Base-by-base conservation (phyloP, 805 yeast genomes). In the Starmerella bombi region DNA sequence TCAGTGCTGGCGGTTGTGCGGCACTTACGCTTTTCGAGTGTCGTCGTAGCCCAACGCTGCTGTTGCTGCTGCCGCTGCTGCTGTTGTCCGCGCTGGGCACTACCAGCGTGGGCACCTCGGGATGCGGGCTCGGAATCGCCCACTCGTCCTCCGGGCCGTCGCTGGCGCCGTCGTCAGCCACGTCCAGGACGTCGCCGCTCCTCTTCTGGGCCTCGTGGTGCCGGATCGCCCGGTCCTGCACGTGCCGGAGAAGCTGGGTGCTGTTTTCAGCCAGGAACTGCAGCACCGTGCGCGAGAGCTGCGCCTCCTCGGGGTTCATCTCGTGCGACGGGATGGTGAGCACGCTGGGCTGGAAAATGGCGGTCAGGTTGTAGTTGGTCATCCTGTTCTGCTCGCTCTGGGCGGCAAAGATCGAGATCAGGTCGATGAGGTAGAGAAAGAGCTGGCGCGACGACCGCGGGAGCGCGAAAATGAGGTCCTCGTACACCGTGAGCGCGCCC, bases 331-430 rank as follows among this genome's bases (percentile, higher is more conserved):
- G 94, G 59, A 88, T 97, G 8, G 93, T 80, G 39, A 91, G 65
- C 15, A 91, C 75, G n/a, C 94, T 81, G 3, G 98, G 97, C 62
- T 91, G 98, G 64, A 91, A 91, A 42, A 91, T 82, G 2, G 97
- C 94, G 1, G 97, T 94, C 48, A 91, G 65, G 57, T 91, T 91
- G 52, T 84, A 73, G 1, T 94, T 82, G 2, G 95, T 76, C 99
- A 91, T 91, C 48, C 83, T 65, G 58, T 86, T 91, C 44, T 73
- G 73, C 37, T 71, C 72, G 14, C 93, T 70, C 53, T 80, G 77
- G 44, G 79, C 74, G 32, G 85, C 80, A 53, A 91, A 93, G 63
- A 85, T 72, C 12, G 93, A 79, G 43, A 91, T 66, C 49, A 91
- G 64, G 59, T 91, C 98, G 46, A 91, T 62, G 18, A 91, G 72